Base-by-base conservation (phyloP, 202 grass and related monocot genomes). In the Cymbopogon flexuosus region DNA sequence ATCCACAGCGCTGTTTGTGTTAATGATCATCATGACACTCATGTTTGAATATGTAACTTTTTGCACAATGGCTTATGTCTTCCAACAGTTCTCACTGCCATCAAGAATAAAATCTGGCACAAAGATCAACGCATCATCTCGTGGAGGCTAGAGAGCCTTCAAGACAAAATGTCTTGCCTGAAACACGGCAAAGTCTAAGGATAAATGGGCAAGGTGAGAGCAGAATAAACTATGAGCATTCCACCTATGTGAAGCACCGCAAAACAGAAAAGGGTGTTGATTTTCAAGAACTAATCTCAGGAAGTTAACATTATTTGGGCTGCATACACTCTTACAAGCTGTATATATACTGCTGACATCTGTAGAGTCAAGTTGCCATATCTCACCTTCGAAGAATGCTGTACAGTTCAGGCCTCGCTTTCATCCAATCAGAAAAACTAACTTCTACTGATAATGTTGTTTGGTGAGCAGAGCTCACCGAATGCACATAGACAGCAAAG, bases 391-490 rank as follows among this genome's bases (percentile, higher is more conserved):
- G 88, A 72, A 98, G 96, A 81, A 98, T 98, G 83, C 96, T 98
- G 77, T 98, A 98, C 54, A 98, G 88, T 87, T 98, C 96, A 39
- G 96, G 96, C 59, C 96, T 91, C 64, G 90, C 90, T 86, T 76
- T 95, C 96, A 98, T 98, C 96, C 96, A 98, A 75, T 95, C 86
- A 84, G 96, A 91, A 84, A 98, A 98, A 83, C 74, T 93, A 87
- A 87, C 83, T 87, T 86, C 72, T 83, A 79, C 86, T 42, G 80
- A 89, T 42, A 87, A 91, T 78, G 73, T 70, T 52, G 90, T 80
- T 41, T 73, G 86, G 56, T 88, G 82, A 80, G 88, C 84, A 80
- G 92, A 84, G 81, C 84, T 89, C 79, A 93, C 90, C 7, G 90
- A 91, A 84, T 95, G 92, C 75, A 98, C 73, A 84, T 95, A 98